Evolutionary conservation across 2,329 filamentous ascomycete species (phyloP).

Genomic region (Aquanectria penicillioides): DNA sequence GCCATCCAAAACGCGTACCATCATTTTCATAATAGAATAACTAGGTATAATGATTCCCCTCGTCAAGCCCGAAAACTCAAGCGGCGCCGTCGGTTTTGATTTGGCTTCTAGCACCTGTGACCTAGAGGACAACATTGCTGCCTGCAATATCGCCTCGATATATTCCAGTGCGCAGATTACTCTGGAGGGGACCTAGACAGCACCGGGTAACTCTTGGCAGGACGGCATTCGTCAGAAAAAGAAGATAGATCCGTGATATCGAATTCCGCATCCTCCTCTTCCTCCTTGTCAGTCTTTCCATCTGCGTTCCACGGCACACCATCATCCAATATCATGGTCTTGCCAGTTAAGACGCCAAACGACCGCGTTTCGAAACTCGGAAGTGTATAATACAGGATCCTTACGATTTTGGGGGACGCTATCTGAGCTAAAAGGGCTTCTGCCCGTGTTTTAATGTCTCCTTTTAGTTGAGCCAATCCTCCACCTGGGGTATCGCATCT

Average conservation of each 20-base stretch:
- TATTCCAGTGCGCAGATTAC: too few relatives aligned
- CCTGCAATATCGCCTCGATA: too few relatives aligned
- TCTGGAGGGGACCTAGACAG: too few relatives aligned
- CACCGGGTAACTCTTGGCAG: too few relatives aligned
- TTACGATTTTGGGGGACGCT: slow-evolving; percentile 24
- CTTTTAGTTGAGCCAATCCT: slow-evolving; percentile 26
- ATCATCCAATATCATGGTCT: slow-evolving; percentile 28
- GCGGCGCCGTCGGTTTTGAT: too few relatives aligned
- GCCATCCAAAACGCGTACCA: background rate
- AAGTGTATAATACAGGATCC: slow-evolving; percentile 30
- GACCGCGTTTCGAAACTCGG: slow-evolving; percentile 22
- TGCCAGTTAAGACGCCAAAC: slow-evolving; percentile 32
- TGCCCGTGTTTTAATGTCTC: slow-evolving; percentile 25
- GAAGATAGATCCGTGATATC: background rate
- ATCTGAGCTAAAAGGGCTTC: slow-evolving; percentile 25
- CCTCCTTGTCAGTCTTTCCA: slow-evolving; percentile 22
- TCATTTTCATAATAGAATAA: too few relatives aligned
- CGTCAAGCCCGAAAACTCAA: slow-evolving; percentile 2
- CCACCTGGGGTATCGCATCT: slow-evolving; percentile 12
- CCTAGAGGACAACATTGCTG: too few relatives aligned
- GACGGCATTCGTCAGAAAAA: background rate
- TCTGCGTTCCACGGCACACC: slow-evolving; percentile 31
- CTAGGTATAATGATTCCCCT: background rate
- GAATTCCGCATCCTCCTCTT: slow-evolving; percentile 26
- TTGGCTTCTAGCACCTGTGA: too few relatives aligned